Percentiles rank a stretch among this genome's conserved stretches.
Conservation (phyloP, 148 eudicot species). For the Hydrangea macrophylla region DNA sequence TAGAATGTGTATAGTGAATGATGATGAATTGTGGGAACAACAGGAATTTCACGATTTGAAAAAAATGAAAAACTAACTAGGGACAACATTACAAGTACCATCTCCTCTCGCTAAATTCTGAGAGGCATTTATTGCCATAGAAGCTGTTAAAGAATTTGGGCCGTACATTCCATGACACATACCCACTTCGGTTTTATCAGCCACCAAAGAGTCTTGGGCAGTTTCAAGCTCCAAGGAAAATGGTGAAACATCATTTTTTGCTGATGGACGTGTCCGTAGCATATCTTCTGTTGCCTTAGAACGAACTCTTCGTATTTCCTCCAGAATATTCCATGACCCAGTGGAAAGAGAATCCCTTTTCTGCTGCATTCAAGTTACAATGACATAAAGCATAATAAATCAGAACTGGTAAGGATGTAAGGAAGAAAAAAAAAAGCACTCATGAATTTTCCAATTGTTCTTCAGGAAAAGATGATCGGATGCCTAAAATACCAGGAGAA, state of each 20-base stretch:
- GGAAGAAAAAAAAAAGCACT: not conserved
- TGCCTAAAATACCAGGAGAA: too few relatives aligned
- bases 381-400: not conserved
- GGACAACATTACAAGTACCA: conserved; percentile 14
- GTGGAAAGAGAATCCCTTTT: conserved; percentile 49
- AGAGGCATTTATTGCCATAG: conserved; percentile 17
- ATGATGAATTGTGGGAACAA: not conserved
- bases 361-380: conserved; percentile 30
- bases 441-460: too few relatives aligned
- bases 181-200: conserved; percentile 13
- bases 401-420: not conserved
- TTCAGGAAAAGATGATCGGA: too few relatives aligned
- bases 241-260: conserved; percentile 17
- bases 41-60: not conserved
- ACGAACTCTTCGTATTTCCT: conserved; percentile 84
- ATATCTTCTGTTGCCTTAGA: conserved; percentile 80
- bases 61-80: conserved; percentile 17
- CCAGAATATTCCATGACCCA: conserved; percentile 82
- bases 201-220: conserved; percentile 4
- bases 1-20: not conserved
- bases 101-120: conserved; percentile 6
- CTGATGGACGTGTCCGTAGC: conserved; percentile 33
- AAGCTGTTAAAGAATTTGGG: conserved; percentile 12
- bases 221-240: conserved; percentile 18
- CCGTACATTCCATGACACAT: conserved; percentile 4